Percentiles rank a stretch among this genome's conserved stretches.
These are phyloP conservation scores for Nicotiana tomentosiformis DNA, from an alignment of 257 asterid genomes.

Conservation along the genomic window DNA sequence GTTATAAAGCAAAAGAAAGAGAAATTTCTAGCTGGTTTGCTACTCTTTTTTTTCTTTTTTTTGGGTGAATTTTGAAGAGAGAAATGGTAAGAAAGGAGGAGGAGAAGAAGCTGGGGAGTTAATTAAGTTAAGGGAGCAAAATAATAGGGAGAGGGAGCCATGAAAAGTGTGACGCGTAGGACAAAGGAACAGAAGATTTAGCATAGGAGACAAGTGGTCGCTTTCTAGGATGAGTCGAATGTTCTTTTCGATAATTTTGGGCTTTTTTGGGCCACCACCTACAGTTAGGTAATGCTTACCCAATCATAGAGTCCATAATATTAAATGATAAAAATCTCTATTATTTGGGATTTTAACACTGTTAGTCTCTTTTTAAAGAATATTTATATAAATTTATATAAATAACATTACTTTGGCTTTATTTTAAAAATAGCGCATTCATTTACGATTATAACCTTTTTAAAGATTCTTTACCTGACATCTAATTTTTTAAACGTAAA, in stretches of 20 bases:
- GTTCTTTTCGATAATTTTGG: not conserved
- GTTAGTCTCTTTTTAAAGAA: too few species aligned
- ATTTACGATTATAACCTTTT: too few species aligned
- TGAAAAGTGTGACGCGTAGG: not conserved
- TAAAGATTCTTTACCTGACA: too few species aligned
- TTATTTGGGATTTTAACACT: too few species aligned
- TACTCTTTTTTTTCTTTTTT: not conserved
- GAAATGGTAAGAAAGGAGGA: not conserved
- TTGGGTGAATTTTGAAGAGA: not conserved
- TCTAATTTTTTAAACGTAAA: too few species aligned
- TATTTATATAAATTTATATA: too few species aligned
- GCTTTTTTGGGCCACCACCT: not conserved
- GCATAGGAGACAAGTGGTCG: not conserved
- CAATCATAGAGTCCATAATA: not conserved
- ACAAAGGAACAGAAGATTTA: not conserved
- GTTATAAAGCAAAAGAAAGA: not conserved
- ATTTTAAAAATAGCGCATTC: too few species aligned
- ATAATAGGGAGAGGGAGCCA: not conserved
- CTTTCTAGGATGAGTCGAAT: not conserved
- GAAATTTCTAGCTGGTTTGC: not conserved
- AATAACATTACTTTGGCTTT: too few species aligned
- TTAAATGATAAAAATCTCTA: not conserved
- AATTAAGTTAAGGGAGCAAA: not conserved
- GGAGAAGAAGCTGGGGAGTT: not conserved
- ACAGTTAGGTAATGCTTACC: not conserved